Percentiles rank a stretch among this genome's conserved stretches.
Evolutionary conservation across 345 rosid genomes (phyloP).

Genomic region (Capsella bursapastoris): DNA sequence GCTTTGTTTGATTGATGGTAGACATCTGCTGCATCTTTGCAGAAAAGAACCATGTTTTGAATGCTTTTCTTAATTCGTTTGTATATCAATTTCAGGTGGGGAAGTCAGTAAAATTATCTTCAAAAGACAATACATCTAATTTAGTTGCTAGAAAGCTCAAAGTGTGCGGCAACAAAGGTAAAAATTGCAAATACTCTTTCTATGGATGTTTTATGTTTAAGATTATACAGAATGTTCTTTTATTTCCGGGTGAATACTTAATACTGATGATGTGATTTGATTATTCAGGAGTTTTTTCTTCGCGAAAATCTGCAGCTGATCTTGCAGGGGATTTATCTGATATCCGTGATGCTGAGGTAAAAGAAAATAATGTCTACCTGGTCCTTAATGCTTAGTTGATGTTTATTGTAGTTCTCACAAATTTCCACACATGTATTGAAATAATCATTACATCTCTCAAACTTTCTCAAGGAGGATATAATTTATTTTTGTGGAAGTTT

Average conservation of each 20-base stretch:
- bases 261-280: constrained; percentile 14
- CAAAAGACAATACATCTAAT: not conserved
- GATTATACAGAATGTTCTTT: not conserved
- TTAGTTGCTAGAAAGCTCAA: constrained; percentile 6
- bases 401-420: constrained; percentile 4
- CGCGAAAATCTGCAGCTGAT: constrained; percentile 2
- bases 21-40: not conserved
- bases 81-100: constrained; percentile 34
- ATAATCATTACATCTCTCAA: not conserved
- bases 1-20: not conserved
- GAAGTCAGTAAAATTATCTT: constrained; percentile 25
- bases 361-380: not conserved
- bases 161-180: constrained; percentile 33
- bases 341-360: constrained; percentile 49
- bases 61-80: constrained; percentile 2
- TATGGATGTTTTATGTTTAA: not conserved
- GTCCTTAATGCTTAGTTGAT: not conserved
- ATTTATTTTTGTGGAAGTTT: constrained; percentile 14
- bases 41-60: not conserved
- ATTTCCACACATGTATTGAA: constrained; percentile 1
- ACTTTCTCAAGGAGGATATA: not conserved
- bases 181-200: not conserved
- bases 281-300: constrained; percentile 30
- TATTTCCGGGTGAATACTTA: not conserved
- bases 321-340: constrained; percentile 36